phyloP scores from a whole-genome alignment of 768 basidiomycete genomes.

The Rhodosporidiobolus odoratus region DNA sequence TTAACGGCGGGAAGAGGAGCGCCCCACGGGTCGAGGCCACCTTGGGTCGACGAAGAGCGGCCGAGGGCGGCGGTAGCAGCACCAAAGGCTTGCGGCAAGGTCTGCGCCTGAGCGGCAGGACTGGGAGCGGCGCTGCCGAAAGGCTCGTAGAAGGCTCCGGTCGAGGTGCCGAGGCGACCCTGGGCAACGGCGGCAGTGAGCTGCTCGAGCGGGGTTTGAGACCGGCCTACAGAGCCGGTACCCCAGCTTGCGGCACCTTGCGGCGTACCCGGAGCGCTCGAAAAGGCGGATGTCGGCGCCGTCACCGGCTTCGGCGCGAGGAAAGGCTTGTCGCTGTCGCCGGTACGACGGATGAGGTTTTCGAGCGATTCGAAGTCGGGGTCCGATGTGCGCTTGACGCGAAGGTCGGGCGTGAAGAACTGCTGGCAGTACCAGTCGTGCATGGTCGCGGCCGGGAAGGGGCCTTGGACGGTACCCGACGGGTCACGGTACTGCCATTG shows the following conservation, averaged over 20 bases:
- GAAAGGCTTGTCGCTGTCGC: constrained; percentile 47
- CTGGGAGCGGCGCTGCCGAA: constrained; percentile 26
- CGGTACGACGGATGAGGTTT: constrained; percentile 45
- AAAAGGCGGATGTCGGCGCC: constrained; percentile 33
- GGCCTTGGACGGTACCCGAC: constrained; percentile 43
- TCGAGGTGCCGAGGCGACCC: constrained; percentile 10
- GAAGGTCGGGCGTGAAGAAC: constrained; percentile 48
- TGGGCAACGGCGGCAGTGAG: constrained; percentile 20
- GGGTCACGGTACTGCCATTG: constrained; percentile 42
- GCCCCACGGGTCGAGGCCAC: constrained; percentile 36
- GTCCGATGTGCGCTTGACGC: constrained; percentile 43
- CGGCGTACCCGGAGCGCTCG: constrained; percentile 27
- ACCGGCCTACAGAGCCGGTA: constrained; percentile 8
- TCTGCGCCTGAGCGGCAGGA: constrained; percentile 16
- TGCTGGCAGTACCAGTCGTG: constrained; percentile 51
- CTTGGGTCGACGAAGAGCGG: constrained; percentile 4
- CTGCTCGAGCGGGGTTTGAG: constrained; percentile 29
- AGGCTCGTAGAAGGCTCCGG: constrained; percentile 21
- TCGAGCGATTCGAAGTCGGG: constrained; percentile 47
- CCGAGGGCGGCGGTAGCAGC: constrained; percentile 9
- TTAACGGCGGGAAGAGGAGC: constrained; percentile 17
- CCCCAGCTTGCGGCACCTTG: constrained; percentile 22
- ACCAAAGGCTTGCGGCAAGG: constrained; percentile 16
- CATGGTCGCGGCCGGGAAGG: constrained; percentile 50
- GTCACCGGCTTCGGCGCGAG: constrained; percentile 39